These are phyloP conservation scores for Malus domestica DNA, from an alignment of 306 rosid genomes.

Conservation along the genomic window ASM211411v1 NC_041800.1:25793733-25794232, in stretches of 20 bases:
- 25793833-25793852: conserved; percentile 1
- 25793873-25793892: conserved; percentile 82
- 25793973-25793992: not conserved
- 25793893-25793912: conserved; percentile 53
- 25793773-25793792: not conserved
- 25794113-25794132: not conserved
- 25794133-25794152: not conserved
- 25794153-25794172: not conserved
- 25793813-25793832: not conserved
- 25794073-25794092: conserved; percentile 78
- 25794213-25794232: not conserved
- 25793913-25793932: no score
- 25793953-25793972: no score
- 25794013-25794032: conserved; percentile 87
- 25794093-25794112: conserved; percentile 92
- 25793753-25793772: not conserved
- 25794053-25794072: conserved; percentile 87
- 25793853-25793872: conserved; percentile 96
- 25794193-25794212: not conserved
- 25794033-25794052: conserved; percentile 93
- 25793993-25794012: not conserved
- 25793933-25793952: no score
- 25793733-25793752: no score
- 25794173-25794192: not conserved
- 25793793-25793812: not conserved